Conservation (phyloP, 768 basidiomycete genomes). For the Mycena belliarum region DNA sequence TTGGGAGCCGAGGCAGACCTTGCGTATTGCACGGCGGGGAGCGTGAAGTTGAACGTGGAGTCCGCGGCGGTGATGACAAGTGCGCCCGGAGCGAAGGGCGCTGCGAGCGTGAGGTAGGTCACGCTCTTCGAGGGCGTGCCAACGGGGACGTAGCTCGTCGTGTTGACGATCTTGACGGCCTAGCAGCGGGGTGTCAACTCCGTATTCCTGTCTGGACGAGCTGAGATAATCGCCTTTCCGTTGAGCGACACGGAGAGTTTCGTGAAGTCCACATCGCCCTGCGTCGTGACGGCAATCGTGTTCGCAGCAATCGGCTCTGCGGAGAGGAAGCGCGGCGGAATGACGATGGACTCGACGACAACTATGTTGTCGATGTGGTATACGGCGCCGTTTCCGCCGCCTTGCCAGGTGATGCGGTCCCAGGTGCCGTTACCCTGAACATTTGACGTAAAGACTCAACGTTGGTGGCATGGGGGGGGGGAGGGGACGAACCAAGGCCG, state of each 20-base stretch:
- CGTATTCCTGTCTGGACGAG: background rate
- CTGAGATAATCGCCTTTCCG: conserved; percentile 29
- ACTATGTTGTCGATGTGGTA: conserved; percentile 55
- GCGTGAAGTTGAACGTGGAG: conserved; percentile 39
- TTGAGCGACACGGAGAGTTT: conserved; percentile 39
- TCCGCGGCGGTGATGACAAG: conserved; percentile 39
- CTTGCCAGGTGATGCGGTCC: conserved; percentile 54
- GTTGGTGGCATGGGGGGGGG: too few relatives aligned
- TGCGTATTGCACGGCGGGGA: conserved; percentile 45
- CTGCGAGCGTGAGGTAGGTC: conserved; percentile 47
- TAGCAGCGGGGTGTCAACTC: conserved; percentile 8
- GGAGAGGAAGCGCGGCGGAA: conserved; percentile 49
- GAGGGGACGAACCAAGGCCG: conserved; percentile 32
- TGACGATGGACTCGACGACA: conserved; percentile 42
- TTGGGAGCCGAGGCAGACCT: conserved; percentile 30
- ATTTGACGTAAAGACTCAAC: background rate
- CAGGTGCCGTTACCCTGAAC: conserved; percentile 44
- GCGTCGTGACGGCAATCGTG: conserved; percentile 49
- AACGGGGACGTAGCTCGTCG: conserved; percentile 40
- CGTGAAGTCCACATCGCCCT: conserved; percentile 46
- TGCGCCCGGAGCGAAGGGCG: conserved; percentile 40
- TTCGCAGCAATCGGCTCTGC: conserved; percentile 53
- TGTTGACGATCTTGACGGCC: conserved; percentile 35
- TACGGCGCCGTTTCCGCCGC: conserved; percentile 44
- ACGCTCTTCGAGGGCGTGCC: conserved; percentile 49